Conservation (phyloP, 176 grass and related monocot genomes). For the Oryza australiensis region DNA sequence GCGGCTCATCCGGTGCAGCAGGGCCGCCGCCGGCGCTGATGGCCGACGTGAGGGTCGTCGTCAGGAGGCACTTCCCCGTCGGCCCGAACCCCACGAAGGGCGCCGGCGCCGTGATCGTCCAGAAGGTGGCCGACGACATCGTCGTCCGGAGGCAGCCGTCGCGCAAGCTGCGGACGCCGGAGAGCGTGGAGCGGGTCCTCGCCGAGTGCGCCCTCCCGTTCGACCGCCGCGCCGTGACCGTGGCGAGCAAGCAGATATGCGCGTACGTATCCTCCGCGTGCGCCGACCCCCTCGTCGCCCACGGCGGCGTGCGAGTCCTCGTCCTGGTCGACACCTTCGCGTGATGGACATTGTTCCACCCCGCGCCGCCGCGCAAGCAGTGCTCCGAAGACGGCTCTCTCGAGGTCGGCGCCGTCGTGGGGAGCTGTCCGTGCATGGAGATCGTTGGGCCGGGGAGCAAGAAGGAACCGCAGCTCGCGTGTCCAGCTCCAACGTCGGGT, state of each 20-base stretch:
- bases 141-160: neutral
- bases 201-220: conserved; percentile 12
- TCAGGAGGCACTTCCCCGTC: conserved; percentile 22
- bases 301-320: conserved; percentile 2
- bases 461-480: neutral
- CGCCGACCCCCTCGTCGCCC: neutral
- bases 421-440: neutral
- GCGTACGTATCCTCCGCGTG: conserved; percentile 3
- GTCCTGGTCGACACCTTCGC: conserved; percentile 14
- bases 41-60: conserved; percentile 10
- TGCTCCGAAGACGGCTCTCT: neutral
- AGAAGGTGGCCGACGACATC: conserved; percentile 31
- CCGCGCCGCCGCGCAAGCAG: neutral
- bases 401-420: neutral
- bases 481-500: too few species aligned
- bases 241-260: neutral
- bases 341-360: neutral
- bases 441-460: neutral
- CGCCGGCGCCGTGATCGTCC: neutral
- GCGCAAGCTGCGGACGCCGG: neutral
- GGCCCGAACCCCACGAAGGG: too few species aligned
- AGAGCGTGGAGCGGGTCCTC: neutral
- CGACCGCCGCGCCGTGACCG: conserved; percentile 14
- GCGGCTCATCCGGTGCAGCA: neutral
- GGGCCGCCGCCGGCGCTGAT: neutral